Base-by-base conservation (phyloP, 345 rosid species). In the Euphorbia peplus region DNA sequence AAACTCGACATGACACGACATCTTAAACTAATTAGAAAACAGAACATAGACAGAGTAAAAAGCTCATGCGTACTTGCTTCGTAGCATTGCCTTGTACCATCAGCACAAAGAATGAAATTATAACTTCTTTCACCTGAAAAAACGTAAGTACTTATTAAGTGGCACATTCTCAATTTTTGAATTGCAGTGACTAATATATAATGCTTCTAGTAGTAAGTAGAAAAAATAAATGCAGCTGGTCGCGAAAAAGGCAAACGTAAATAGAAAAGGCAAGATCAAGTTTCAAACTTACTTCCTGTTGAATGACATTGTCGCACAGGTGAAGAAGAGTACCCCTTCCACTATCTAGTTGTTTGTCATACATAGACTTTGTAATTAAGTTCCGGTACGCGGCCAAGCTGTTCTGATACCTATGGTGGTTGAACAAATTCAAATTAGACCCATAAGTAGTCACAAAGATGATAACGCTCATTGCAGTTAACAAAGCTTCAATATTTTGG, bases 261-360 rank as follows among this genome's bases (percentile, higher is more conserved):
- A n/a, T n/a, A 32, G 37, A 32, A 32, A 32, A 32, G 3, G 6
- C 37, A 32, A 32, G 37, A 32, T 55, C 29, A 47, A 37, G 39
- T n/a, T 18, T 25, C 37, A 51, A 50, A 62, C 89, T 75, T 79
- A 95, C 99, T 87, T 95, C 99, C 85, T 95, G 97, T 69, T 95
- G 99, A 81, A 95, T 88, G 63, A 91, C 99, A 65, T 95, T 97
- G 67, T 95, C 99, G 37, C 99, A 95, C 74, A 95, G 78, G 78
- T 95, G 99, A 71, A 95, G 86, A 55, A 95, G 91, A 19, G 99
- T 95, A 55, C 99, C 99, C 83, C 58, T 88, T 74, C 99, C 99
- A 75, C 99, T 95, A 73, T 91, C 99, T 44, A 95, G 86, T 70
- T 91, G 99, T 73, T 95, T 95, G 75, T 95, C 96, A 72, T 91